Evolutionary conservation across 2,329 filamentous ascomycete genomes (phyloP), one percentile per base, ranked within the genome.

Genomic region (Chrysoporthe austroafricana): DNA sequence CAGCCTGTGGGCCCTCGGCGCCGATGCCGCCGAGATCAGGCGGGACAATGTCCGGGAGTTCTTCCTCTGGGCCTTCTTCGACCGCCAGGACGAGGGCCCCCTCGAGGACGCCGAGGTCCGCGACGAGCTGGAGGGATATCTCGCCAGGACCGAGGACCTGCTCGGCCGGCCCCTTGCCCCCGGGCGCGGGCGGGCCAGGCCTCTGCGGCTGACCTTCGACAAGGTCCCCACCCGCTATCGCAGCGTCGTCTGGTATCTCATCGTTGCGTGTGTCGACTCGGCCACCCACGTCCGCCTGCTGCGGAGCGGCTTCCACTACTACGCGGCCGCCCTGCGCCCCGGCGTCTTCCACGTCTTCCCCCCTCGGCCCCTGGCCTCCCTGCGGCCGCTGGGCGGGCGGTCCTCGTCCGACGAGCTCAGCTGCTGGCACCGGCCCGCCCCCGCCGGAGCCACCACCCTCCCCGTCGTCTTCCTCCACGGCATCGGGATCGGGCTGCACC

Each of bases 21-120:
- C 89, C 1, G 79, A 84, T 11, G 67, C 80, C 1, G 75, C 80
- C 21, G 87, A 90, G 44, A 87, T 93, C 65, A 81, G 84, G 57
- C 80, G 85, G n/a, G 88, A 91, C n/a, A 91, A 92, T 72, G 77
- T 92, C 63, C 84, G 82, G 71, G 87, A 91, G 70, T 92, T 91
- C 72, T 76, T 91, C 32, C 80, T 85, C 9, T 93, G 90, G 90
- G 89, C 86, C 1, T 88, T 92, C 73, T 86, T 90, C 68, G 88
- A 90, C 60, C 73, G 72, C 39, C 48, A 59, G 21, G 21, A 50
- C n/a, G 43, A 36, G 42, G 58, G 16, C 3, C 68, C 65, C 6
- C 68, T 62, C 14, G 26, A 7, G 0, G 77, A 77, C 68, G 72
- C 74, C 0, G 79, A 81, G 6, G 74, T 80, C 6, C 72, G 77